Base-by-base conservation (phyloP, 2,329 filamentous ascomycete genomes). In the Stenocarpella maydis region DNA sequence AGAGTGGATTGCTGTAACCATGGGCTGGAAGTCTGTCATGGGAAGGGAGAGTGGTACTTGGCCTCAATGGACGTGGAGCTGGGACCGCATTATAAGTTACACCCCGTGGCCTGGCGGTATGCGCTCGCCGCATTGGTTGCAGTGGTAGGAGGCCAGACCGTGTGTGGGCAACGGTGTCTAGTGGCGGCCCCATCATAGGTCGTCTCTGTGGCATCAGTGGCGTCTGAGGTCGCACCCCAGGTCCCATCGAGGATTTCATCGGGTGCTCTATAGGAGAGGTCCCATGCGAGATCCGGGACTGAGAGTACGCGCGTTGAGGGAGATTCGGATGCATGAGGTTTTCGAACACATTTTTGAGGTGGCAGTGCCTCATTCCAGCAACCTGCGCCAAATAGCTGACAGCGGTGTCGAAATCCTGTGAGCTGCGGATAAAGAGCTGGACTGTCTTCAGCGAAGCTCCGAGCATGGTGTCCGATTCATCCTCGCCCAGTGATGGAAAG, bases 331-430 rank as follows among this genome's bases (percentile, higher is more conserved):
- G 41, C 10, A n/a, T n/a, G 37, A 39, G 21, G 17, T 17, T 17
- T n/a, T 10, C 14, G 9, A n/a, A 26, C 8, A 37, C 26, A 34
- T 45, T 6, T 1, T 45, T 24, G 52, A 69, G 24, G 2, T 37
- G 43, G 17, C 39, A 21, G 12, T 70, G 41, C 21, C 3, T 28
- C 19, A 70, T n/a, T 28, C 65, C 69, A 4, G 47, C 69, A 8
- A 43, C 28, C 5, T 58, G 65, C 12, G 67, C 66, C 10, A 71
- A 28, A 31, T 69, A 71, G 12, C 26, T 39, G 31, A 71, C 34
- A 3, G 67, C 66, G 15, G 54, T 71, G 2, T 63, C 53, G 28
- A 69, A 71, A n/a, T 66, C 61, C 34, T 64, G 34, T 19, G 26
- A 2, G 1, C 28, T 52, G 28, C 37, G 5, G 8, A 71, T 15